Evolutionary conservation across 1,139 yeast genomes (phyloP).

Genomic region (Geotrichum cucujoidarum): DNA sequence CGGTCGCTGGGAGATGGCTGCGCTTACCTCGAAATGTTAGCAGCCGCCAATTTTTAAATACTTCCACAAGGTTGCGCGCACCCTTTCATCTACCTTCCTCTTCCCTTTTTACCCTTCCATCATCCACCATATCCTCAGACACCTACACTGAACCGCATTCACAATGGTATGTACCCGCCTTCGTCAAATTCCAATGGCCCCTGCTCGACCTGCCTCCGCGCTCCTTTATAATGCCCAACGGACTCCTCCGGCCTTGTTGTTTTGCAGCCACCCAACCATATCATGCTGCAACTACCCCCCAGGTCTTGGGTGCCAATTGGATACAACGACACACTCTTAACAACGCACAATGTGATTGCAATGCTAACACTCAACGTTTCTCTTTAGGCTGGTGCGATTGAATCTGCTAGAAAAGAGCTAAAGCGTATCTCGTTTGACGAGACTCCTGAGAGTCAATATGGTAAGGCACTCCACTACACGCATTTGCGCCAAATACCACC

Average conservation of each 20-base stretch:
- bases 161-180: neutral
- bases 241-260: neutral
- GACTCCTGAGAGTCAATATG: conserved; percentile 70
- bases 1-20: neutral
- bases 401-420: conserved; percentile 92
- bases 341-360: neutral
- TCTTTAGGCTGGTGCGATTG: conserved; percentile 84
- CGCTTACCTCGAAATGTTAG: neutral
- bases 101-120: neutral
- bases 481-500: neutral
- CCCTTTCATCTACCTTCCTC: neutral
- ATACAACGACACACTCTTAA: neutral
- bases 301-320: neutral
- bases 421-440: conserved; percentile 81
- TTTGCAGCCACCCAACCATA: too few species aligned
- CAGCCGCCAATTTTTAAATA: neutral
- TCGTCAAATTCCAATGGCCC: neutral
- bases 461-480: conserved; percentile 38
- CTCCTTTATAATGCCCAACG: too few species aligned
- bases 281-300: too few species aligned
- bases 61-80: neutral
- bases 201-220: neutral
- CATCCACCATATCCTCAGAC: neutral
- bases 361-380: conserved; percentile 11
- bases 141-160: neutral